Evolutionary conservation across 2,329 filamentous ascomycete genomes (phyloP), one percentile per base, ranked within the genome.

Genomic region (Clonostachys rhizophaga): DNA sequence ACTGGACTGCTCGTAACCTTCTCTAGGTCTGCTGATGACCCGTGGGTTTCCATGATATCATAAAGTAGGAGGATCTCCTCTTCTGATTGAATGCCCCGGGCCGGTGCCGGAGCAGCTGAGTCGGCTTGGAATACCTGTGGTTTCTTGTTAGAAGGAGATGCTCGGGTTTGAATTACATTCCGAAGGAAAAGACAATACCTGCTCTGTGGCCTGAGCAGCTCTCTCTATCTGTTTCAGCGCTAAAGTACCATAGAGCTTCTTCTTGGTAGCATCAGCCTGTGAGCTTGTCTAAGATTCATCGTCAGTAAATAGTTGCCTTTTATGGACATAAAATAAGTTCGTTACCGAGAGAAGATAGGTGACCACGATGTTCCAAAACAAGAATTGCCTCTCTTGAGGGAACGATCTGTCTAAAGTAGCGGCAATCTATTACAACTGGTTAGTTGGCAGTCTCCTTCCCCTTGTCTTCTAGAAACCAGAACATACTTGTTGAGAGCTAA

Each of bases 301-400:
- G 39, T 14, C 17, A 47, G 40, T 17, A 39, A 7, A 30, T 34
- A 16, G 35, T 14, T 42, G n/a, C n/a, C 34, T 13, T 7, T 9
- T 13, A 13, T 17, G 12, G 20, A 36, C n/a, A 40, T 7, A n/a
- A 12, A 43, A 24, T 34, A 16, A 12, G 6, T 42, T 3, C 20
- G 72, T 55, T 58, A 81, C 77, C 46, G 78, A 72, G 46, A 81
- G 67, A 34, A 81, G 55, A 50, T 76, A 73, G 0, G 76, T 81
- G 14, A 77, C 66, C 17, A 70, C 63, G 52, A 81, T 79, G 50
- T 76, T 80, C 69, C 72, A 78, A 50, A 79, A 81, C 58, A 79
- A 65, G 47, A 72, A 75, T 3, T 63, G 62, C 33, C 72, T 65
- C 18, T 80, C 75, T 30, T 67, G 61, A 3, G 74, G 64, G 44